phyloP scores from a whole-genome alignment of 2,329 filamentous ascomycete genomes.

The Fusarium scirpi region DNA sequence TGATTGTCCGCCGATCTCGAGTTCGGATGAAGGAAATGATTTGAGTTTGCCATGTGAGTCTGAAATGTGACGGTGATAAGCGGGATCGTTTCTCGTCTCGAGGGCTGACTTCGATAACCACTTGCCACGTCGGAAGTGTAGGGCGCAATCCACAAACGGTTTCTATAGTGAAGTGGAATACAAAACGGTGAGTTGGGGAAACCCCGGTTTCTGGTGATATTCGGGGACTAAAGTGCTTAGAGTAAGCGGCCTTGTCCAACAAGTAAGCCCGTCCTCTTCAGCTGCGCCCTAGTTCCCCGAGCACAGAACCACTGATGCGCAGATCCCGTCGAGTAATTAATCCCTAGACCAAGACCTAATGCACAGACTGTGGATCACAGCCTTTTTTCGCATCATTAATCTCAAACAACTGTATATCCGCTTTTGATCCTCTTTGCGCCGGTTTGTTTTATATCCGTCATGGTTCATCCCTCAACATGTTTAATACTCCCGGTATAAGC shows the following conservation, averaged over 20 bases:
- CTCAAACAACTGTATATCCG: background rate
- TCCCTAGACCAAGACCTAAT: background rate
- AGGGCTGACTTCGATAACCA: background rate
- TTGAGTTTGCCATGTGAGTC: background rate
- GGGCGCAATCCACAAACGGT: background rate
- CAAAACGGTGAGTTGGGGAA: background rate
- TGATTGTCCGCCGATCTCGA: background rate
- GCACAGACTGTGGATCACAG: slow-evolving; percentile 8
- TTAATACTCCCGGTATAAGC: background rate
- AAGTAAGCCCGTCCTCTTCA: background rate
- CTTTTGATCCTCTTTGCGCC: background rate
- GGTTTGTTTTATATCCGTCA: background rate
- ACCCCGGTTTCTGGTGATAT: background rate
- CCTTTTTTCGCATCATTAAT: background rate
- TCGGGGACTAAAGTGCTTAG: background rate
- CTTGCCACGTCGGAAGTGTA: no score
- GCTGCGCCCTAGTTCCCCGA: background rate
- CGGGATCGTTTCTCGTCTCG: background rate
- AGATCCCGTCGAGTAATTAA: background rate
- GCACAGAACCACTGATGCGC: background rate
- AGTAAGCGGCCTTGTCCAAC: background rate
- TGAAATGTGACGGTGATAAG: background rate
- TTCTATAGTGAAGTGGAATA: background rate
- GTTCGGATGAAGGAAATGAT: background rate
- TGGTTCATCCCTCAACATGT: background rate